Percentiles rank a stretch among this genome's conserved stretches.
Conservation (phyloP, 31 red algal genomes). For the Odonthalia washingtoniensis region DNA sequence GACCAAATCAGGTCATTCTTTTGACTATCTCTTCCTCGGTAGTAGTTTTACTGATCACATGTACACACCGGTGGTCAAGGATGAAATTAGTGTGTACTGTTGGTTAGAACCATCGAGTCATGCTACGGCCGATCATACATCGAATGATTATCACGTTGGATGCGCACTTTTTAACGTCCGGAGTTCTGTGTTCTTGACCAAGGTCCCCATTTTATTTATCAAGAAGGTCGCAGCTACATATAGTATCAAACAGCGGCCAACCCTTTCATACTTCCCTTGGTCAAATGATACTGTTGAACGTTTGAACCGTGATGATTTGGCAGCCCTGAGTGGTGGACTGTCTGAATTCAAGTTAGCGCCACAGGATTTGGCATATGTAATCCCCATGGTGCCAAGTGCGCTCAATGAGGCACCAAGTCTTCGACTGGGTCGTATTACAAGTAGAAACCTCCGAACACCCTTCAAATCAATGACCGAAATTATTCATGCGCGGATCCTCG, state of each 20-base stretch:
- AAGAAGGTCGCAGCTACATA: not conserved
- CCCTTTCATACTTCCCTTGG: slow-evolving; percentile 42
- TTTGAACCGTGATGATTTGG: not conserved
- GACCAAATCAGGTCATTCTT: slow-evolving; percentile 47
- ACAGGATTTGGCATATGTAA: not conserved
- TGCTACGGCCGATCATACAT: slow-evolving; percentile 38
- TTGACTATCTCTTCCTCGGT: slow-evolving; percentile 56
- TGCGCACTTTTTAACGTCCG: slow-evolving; percentile 23
- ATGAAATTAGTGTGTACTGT: slow-evolving; percentile 44
- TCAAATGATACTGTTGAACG: slow-evolving; percentile 29
- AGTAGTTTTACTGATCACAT: not conserved
- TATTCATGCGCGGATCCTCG: not conserved
- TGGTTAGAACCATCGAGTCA: slow-evolving; percentile 19
- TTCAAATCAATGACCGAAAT: not conserved
- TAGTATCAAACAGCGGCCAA: not conserved
- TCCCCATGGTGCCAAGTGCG: not conserved
- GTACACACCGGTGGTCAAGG: slow-evolving; percentile 49
- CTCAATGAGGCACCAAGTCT: not conserved
- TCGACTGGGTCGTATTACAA: not conserved
- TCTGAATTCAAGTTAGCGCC: slow-evolving; percentile 19
- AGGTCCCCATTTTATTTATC: slow-evolving; percentile 51
- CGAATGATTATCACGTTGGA: no score
- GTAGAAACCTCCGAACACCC: not conserved
- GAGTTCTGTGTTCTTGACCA: slow-evolving; percentile 39
- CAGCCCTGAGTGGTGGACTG: not conserved